Base-by-base conservation (phyloP, 345 rosid genomes). In the Ceriops tagal region DNA sequence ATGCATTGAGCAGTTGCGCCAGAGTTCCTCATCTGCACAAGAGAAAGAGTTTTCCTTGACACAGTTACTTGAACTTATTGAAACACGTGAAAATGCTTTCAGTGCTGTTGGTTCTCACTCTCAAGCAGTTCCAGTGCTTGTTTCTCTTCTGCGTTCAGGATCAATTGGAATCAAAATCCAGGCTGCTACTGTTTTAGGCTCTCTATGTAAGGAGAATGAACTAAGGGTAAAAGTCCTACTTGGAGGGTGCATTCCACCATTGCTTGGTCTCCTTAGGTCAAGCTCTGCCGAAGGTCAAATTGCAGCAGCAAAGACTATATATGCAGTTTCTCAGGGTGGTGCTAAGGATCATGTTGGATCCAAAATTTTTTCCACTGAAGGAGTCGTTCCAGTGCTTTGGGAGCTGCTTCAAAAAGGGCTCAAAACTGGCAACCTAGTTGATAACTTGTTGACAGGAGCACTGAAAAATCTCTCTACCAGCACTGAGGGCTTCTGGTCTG, bases 21-120 rank as follows among this genome's bases (percentile, higher is more conserved):
- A 89, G 74, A 84, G 87, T 78, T 83, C 93, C 35, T 88, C 97
- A 37, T 88, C 98, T 73, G 85, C 84, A 68, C 97, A 89, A 81
- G 99, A 96, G 86, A 89, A 84, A 83, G 99, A 92, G 68, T 77
- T 83, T 78, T 87, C 89, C 58, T 76, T 96, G 87, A 89, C 81
- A 85, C 99, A 92, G 77, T 82, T 92, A 79, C 83, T 88, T 58
- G 99, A 92, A 76, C 99, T 96, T 69, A 91, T 92, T 53, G 91
- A 92, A 69, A 90, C 89, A 34, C 97, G 95, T 70, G 98, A 92
- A 79, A 88, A 87, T 77, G 99, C 98, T 65, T 90, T 92, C 82
- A 87, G 99, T 74, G 99, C 99, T 75, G 99, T 96, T 61, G 98
- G 96, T 67, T 92, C 99, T 73, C 99, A 96, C 80, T 96, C 98